These are phyloP conservation scores for Trichoderma atrobrunneum DNA, from an alignment of 2,329 filamentous ascomycete genomes.

Conservation along the genomic window DNA sequence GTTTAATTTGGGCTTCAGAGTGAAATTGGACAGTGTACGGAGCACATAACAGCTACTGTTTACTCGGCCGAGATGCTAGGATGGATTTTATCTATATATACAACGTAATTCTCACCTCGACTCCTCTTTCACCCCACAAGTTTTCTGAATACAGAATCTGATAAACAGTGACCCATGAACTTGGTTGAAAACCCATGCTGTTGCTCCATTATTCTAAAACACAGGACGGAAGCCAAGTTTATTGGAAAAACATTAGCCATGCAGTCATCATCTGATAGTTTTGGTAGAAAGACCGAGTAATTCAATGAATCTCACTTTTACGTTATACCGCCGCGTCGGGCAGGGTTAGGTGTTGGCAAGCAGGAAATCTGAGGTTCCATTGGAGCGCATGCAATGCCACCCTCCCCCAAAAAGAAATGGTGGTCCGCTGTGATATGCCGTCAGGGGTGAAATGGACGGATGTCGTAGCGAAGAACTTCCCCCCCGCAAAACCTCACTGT, in stretches of 20 bases:
- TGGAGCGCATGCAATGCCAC: slow-evolving; percentile 5
- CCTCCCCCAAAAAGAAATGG: neutral
- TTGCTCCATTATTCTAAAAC: neutral
- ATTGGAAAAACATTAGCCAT: neutral
- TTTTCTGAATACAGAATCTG: neutral
- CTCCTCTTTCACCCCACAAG: neutral
- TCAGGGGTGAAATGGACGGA: neutral
- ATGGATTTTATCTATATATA: neutral
- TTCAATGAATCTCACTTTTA: neutral
- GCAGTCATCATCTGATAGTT: neutral
- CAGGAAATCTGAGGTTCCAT: neutral
- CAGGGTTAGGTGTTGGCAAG: neutral
- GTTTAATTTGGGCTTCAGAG: neutral
- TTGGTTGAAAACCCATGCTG: neutral
- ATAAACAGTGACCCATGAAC: neutral
- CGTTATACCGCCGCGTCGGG: neutral
- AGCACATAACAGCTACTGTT: neutral
- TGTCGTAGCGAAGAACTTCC: neutral
- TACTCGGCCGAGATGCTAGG: neutral
- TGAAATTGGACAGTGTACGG: neutral
- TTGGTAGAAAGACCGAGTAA: neutral
- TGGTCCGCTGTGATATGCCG: neutral
- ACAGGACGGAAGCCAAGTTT: neutral
- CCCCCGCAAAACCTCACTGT: neutral
- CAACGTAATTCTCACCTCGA: neutral